These are phyloP conservation scores for Sideroxylon spinosum DNA, from an alignment of 179 eudicot genomes.

Conservation along the genomic window DNA sequence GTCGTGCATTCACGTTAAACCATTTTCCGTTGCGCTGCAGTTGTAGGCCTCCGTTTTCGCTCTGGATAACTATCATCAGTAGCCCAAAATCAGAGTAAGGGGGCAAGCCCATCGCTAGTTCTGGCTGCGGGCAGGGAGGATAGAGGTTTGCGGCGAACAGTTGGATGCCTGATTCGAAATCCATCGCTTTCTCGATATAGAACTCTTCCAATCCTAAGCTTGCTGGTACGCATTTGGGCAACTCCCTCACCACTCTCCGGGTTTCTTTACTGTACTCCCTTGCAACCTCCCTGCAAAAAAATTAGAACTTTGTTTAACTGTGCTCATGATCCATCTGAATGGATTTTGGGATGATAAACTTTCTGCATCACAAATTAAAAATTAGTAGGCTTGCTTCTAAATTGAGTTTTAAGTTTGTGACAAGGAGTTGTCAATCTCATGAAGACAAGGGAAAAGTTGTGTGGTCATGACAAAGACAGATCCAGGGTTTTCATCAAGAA, in stretches of 20 bases:
- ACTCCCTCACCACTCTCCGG: constrained; percentile 18
- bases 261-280: constrained; percentile 27
- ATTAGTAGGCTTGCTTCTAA: too few relatives aligned
- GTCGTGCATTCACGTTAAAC: constrained; percentile 38
- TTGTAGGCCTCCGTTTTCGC: constrained; percentile 43
- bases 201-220: constrained; percentile 39
- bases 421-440: too few relatives aligned
- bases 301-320: too few relatives aligned
- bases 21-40: constrained; percentile 42
- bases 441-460: too few relatives aligned
- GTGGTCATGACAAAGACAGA: too few relatives aligned
- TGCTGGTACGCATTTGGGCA: constrained; percentile 30
- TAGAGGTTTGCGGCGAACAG: constrained; percentile 37
- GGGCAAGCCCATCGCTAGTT: constrained; percentile 47
- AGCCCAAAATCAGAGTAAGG: constrained; percentile 60
- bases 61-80: constrained; percentile 40
- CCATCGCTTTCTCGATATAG: constrained; percentile 24
- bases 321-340: too few relatives aligned
- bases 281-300: constrained; percentile 24
- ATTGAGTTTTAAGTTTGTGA: too few relatives aligned
- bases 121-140: constrained; percentile 59
- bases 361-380: too few relatives aligned
- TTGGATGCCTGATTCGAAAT: constrained; percentile 33
- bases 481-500: too few relatives aligned
- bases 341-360: too few relatives aligned